These are phyloP conservation scores for Botrytis deweyae DNA, from an alignment of 2,329 filamentous ascomycete genomes.

Conservation along the genomic window DNA sequence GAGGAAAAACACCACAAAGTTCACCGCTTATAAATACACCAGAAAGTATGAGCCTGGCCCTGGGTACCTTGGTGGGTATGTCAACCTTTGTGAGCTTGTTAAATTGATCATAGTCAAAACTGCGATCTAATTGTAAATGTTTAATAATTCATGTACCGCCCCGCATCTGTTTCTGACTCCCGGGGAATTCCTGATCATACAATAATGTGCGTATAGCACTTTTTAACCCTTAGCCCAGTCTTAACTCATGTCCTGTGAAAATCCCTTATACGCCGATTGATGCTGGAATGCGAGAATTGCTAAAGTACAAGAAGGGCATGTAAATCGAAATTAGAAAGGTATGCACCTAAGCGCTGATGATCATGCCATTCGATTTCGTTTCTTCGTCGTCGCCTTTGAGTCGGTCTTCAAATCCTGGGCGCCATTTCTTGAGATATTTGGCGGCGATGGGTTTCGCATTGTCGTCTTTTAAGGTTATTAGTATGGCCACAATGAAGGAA, in stretches of 20 bases:
- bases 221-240: background rate
- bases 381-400: conserved; percentile 29
- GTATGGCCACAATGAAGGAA: conserved; percentile 26
- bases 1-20: background rate
- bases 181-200: conserved; percentile 5
- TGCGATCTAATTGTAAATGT: background rate
- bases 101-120: background rate
- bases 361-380: conserved; percentile 26
- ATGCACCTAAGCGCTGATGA: conserved; percentile 12
- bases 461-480: conserved; percentile 48
- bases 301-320: conserved; percentile 16
- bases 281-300: conserved; percentile 16
- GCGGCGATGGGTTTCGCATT: conserved; percentile 61
- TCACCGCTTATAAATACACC: background rate
- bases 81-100: background rate
- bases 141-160: background rate
- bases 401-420: conserved; percentile 44
- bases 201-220: conserved; percentile 5
- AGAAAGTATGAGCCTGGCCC: background rate
- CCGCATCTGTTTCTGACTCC: background rate
- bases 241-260: conserved; percentile 7
- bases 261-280: conserved; percentile 14
- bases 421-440: conserved; percentile 62
- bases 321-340: background rate
- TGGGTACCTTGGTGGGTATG: background rate